phyloP scores from a whole-genome alignment of 768 basidiomycete species.

The Mycena haematopus region DNA sequence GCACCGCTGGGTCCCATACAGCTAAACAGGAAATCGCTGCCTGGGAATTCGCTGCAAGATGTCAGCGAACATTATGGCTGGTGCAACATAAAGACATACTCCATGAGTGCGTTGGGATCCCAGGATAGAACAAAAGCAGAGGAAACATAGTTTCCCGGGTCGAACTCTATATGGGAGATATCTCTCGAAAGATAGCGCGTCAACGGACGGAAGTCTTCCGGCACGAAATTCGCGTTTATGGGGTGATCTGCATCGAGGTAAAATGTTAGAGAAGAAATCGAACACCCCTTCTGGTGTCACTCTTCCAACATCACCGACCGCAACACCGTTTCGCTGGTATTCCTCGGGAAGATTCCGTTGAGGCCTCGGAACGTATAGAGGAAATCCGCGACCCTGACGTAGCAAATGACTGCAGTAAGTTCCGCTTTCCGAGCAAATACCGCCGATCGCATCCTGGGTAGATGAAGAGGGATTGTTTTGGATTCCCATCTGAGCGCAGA shows the following conservation, averaged over 20 bases:
- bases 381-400: slow-evolving; percentile 35
- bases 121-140: neutral
- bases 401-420: slow-evolving; percentile 14
- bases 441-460: neutral
- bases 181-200: neutral
- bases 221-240: neutral
- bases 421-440: slow-evolving; percentile 2
- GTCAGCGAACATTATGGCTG: neutral
- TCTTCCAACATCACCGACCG: slow-evolving; percentile 43
- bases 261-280: slow-evolving; percentile 43
- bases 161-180: neutral
- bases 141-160: neutral
- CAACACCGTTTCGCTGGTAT: slow-evolving; percentile 32
- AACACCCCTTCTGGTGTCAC: slow-evolving; percentile 39
- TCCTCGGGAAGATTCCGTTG: slow-evolving; percentile 29
- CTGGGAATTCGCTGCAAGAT: neutral
- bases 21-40: neutral
- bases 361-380: slow-evolving; percentile 38
- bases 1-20: slow-evolving; percentile 19
- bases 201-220: neutral
- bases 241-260: slow-evolving; percentile 25
- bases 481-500: neutral
- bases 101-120: neutral
- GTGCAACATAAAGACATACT: neutral
- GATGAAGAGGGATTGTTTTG: neutral